Conservation (phyloP, 805 yeast species). For the Saccharomycopsis sp. region DNA sequence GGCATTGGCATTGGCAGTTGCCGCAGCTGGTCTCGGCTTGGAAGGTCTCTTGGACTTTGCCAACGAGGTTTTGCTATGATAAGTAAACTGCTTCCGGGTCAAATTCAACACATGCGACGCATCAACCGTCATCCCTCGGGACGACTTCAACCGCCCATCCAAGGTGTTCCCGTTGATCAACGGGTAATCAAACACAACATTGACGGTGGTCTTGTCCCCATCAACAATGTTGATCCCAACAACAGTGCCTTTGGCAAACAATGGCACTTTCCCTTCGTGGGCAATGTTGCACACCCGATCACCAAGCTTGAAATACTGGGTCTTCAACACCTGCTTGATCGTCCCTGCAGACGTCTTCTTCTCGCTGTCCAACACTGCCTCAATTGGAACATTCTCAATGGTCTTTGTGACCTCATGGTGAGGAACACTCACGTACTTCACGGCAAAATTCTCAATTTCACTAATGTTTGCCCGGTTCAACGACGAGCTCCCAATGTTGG, state of each 20-base stretch:
- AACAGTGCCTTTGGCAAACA: slow-evolving; percentile 84
- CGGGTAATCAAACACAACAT: slow-evolving; percentile 76
- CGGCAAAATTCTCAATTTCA: slow-evolving; percentile 55
- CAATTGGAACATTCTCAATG: slow-evolving; percentile 74
- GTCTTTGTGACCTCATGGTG: slow-evolving; percentile 44
- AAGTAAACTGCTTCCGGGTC: slow-evolving; percentile 64
- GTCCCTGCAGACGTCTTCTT: no score
- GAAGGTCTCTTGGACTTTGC: slow-evolving; percentile 25
- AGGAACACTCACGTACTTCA: slow-evolving; percentile 36
- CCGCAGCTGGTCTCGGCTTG: slow-evolving; percentile 16
- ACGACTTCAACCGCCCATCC: slow-evolving; percentile 66
- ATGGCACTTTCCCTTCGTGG: slow-evolving; percentile 82
- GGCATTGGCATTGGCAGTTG: slow-evolving; percentile 25
- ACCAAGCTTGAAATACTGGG: slow-evolving; percentile 76
- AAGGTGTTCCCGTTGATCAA: slow-evolving; percentile 74
- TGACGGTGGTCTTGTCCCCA: slow-evolving; percentile 58
- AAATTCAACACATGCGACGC: slow-evolving; percentile 75
- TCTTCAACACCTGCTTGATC: slow-evolving; percentile 58
- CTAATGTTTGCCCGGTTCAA: slow-evolving; percentile 56
- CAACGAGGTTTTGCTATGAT: slow-evolving; percentile 59
- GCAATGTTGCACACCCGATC: slow-evolving; percentile 83
- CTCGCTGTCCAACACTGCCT: slow-evolving; percentile 70
- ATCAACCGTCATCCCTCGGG: slow-evolving; percentile 78
- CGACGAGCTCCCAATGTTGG: slow-evolving; percentile 69
- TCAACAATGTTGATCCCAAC: slow-evolving; percentile 45